phyloP scores from a whole-genome alignment of 2,329 filamentous ascomycete species.

The Chaetomiaceae sp. region DNA sequence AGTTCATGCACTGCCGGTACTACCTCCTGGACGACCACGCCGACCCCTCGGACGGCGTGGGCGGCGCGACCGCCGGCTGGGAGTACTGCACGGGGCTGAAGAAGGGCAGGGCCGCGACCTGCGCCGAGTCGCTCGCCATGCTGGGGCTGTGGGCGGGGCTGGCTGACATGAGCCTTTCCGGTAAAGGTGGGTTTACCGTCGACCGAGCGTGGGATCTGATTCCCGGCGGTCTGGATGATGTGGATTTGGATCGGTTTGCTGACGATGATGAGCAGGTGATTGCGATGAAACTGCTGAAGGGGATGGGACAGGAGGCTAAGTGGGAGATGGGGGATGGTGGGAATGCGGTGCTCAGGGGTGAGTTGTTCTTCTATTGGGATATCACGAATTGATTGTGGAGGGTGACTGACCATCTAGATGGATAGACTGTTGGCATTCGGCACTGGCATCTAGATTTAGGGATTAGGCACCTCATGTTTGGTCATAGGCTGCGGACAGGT shows the following conservation, averaged over 20 bases:
- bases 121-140: conserved; percentile 12
- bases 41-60: neutral
- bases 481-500: too few relatives aligned
- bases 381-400: neutral
- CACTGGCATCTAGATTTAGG: too few relatives aligned
- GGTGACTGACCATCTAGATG: too few relatives aligned
- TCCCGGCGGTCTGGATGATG: neutral
- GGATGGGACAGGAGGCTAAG: too few relatives aligned
- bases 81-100: neutral
- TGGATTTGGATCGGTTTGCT: neutral
- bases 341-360: neutral
- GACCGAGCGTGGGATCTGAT: neutral
- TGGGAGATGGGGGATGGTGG: neutral
- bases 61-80: neutral
- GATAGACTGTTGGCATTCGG: too few relatives aligned
- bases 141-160: conserved; percentile 2
- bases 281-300: too few relatives aligned
- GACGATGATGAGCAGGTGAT: neutral
- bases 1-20: conserved; percentile 7
- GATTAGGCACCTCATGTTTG: too few relatives aligned
- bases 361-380: neutral
- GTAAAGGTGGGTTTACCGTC: conserved; percentile 2
- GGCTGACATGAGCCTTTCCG: conserved; percentile 1
- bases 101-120: neutral
- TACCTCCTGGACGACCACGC: conserved; percentile 4